These are phyloP conservation scores for Aechmea fasciata DNA, from an alignment of 176 grass and related monocot genomes.

Conservation along the genomic window DNA sequence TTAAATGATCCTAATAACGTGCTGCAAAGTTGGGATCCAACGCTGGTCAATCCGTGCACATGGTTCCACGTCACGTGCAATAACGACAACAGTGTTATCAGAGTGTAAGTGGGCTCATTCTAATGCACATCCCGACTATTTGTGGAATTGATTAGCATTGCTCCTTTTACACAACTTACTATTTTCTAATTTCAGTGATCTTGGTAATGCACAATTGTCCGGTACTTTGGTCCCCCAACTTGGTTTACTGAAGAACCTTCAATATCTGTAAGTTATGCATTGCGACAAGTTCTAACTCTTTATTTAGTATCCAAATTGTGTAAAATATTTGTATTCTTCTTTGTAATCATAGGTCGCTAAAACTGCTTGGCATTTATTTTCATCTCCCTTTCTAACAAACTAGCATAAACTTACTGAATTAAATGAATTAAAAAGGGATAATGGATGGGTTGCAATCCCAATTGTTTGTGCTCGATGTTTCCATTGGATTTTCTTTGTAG, in stretches of 20 bases:
- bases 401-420: background rate
- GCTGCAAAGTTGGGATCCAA: constrained; percentile 67
- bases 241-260: constrained; percentile 54
- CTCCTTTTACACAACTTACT: constrained; percentile 8
- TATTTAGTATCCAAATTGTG: background rate
- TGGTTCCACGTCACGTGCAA: constrained; percentile 82
- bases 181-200: constrained; percentile 42
- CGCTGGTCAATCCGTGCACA: constrained; percentile 68
- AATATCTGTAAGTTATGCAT: constrained; percentile 64
- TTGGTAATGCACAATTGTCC: constrained; percentile 65
- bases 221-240: constrained; percentile 54
- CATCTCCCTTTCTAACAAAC: background rate
- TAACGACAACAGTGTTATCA: constrained; percentile 51
- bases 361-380: background rate
- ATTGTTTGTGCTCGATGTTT: too few relatives aligned
- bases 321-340: background rate
- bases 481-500: too few relatives aligned
- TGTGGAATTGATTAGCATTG: background rate
- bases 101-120: constrained; percentile 49
- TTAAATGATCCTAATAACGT: constrained; percentile 53
- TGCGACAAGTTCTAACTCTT: background rate
- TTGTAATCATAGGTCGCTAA: background rate
- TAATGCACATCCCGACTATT: background rate
- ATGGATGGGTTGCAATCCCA: background rate
- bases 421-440: background rate